Evolutionary conservation across 371 early-diverging fungal species (phyloP), one percentile per base, ranked within the genome.

Genomic region (Syncephalastrum monosporum): DNA sequence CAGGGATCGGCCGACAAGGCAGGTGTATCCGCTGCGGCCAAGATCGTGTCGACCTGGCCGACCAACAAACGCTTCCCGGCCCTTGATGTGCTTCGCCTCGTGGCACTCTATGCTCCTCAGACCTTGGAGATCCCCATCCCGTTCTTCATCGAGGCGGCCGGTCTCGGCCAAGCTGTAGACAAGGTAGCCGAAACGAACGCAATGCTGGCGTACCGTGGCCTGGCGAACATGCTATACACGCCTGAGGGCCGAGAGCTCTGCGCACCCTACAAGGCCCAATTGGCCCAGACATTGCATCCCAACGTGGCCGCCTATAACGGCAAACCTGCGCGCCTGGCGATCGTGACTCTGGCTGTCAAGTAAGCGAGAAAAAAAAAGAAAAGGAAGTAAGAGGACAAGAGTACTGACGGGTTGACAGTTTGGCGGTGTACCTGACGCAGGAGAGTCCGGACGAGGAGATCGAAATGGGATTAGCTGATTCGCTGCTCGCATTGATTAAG

Each of bases 21-120:
- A 14, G 68, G 65, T 13, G 42, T 75, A 3, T 17, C 54, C 1
- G 60, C 70, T 10, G 25, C 84, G 10, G 51, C 78, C 29, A 77
- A 77, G 48, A 65, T 80, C 10, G 69, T 79, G 41, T 64, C 62
- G 24, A 59, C 68, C 4, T 91, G 91, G 91, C 87, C 91, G 2
- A 67, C 69, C 14, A 65, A 68, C 12, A 63, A 75, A 12, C 84
- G 93, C 5, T 95, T 94, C 70, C 96, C 96, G 53, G 91, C 83
- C 4, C 70, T 97, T 49, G 97, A 97, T 61, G 65, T 96, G 15
- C 63, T 95, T 17, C 88, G 97, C 4, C 72, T 95, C 8, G 57
- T 80, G 4, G 78, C 84, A 0, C 64, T 91, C 5, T 71, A 84
- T 50, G 73, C 82, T 7, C 74, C 82, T 16, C 54, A 67, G 4